Conservation (phyloP, 23 red algal species). For the Gracilaria domingensis region DNA sequence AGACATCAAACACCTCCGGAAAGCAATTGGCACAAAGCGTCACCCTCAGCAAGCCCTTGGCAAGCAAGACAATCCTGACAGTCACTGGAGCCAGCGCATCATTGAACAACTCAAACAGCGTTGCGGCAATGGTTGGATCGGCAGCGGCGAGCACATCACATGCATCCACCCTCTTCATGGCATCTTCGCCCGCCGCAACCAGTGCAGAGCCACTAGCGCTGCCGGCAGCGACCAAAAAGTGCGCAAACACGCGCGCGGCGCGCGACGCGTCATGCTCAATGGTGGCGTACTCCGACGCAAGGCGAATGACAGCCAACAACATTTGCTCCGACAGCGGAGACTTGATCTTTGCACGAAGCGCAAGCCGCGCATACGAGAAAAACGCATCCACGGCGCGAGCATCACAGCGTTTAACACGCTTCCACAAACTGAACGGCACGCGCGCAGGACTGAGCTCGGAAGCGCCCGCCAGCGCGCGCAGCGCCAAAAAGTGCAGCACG, state of each 20-base stretch:
- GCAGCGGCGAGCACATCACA: conserved; percentile 38
- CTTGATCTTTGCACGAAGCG: conserved; percentile 28
- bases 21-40: conserved; percentile 59
- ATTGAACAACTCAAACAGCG: conserved; percentile 52
- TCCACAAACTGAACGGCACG: neutral
- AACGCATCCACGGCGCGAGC: neutral
- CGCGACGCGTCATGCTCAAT: neutral
- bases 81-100: conserved; percentile 22
- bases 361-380: conserved; percentile 27
- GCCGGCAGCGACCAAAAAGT: conserved; percentile 65
- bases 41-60: conserved; percentile 40
- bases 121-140: conserved; percentile 50
- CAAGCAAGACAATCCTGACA: conserved; percentile 38
- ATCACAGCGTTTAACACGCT: neutral
- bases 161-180: conserved; percentile 41
- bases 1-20: conserved; percentile 59
- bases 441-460: neutral
- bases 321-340: neutral
- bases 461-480: conserved; percentile 25
- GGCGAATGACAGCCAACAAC: conserved; percentile 49
- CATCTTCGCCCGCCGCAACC: conserved; percentile 39
- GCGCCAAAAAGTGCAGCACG: conserved; percentile 16
- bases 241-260: conserved; percentile 40
- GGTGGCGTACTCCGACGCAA: conserved; percentile 41
- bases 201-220: neutral